A percentile compares a stretch with the other conserved stretches of the same genome.
These are phyloP conservation scores for Xylariaceae sp. DNA, from an alignment of 2,329 filamentous ascomycete genomes.

Conservation along the genomic window DNA sequence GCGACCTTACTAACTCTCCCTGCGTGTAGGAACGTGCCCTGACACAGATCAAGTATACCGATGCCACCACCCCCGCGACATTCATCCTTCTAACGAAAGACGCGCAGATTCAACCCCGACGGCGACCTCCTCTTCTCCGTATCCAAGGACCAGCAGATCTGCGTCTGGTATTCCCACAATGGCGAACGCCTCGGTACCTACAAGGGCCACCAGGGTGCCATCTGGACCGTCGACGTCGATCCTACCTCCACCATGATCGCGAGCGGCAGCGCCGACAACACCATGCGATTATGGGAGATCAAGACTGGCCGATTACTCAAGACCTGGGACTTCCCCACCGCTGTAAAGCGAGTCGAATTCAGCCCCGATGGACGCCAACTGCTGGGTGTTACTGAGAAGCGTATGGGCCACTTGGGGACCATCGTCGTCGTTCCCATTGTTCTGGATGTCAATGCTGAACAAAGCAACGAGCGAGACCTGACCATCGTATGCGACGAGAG, in stretches of 20 bases:
- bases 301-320: constrained; percentile 90
- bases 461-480: constrained; percentile 76
- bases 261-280: constrained; percentile 96
- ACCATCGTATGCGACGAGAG: constrained; percentile 91
- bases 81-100: constrained; percentile 10
- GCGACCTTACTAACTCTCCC: constrained; percentile 18
- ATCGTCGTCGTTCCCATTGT: constrained; percentile 91
- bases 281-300: constrained; percentile 94
- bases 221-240: constrained; percentile 98
- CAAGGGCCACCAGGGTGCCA: constrained; percentile 91
- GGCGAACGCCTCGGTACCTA: constrained; percentile 97
- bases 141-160: constrained; percentile 93
- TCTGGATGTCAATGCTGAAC: constrained; percentile 75
- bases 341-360: constrained; percentile 97
- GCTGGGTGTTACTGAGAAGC: constrained; percentile 95
- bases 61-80: constrained; percentile 19
- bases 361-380: constrained; percentile 87
- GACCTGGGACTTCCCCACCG: constrained; percentile 95
- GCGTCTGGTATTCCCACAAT: constrained; percentile 95
- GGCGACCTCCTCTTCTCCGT: constrained; percentile 96
- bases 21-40: constrained; percentile 72
- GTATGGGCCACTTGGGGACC: constrained; percentile 91
- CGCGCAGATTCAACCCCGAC: constrained; percentile 76
- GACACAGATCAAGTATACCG: constrained; percentile 79
- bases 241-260: constrained; percentile 88